Evolutionary conservation across 495 filamentous ascomycete species (phyloP).

Genomic region (Neurospora discreta): DNA sequence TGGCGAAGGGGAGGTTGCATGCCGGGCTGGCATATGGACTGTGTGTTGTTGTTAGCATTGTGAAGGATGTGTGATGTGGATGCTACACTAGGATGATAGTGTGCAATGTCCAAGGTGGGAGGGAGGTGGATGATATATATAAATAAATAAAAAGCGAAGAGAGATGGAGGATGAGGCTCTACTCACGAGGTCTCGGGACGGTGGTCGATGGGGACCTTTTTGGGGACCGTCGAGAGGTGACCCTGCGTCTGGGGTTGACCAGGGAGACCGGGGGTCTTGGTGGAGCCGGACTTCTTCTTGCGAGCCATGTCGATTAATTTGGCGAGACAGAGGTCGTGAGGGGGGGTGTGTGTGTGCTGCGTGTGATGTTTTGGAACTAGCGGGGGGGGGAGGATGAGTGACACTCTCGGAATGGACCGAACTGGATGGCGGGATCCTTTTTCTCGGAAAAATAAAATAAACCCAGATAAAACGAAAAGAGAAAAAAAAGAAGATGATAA

Average conservation of each 20-base stretch:
- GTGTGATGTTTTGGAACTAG: background rate
- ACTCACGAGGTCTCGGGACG: conserved; percentile 24
- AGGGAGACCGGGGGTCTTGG: background rate
- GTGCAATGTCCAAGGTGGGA: background rate
- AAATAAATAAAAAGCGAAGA: background rate
- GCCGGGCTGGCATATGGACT: conserved; percentile 22
- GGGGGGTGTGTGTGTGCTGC: background rate
- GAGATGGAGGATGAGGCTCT: background rate
- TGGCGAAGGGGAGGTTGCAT: conserved; percentile 22
- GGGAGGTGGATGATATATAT: background rate
- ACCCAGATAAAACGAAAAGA: background rate
- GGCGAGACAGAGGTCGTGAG: background rate
- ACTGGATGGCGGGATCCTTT: background rate
- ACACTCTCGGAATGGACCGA: background rate
- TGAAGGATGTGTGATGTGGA: background rate
- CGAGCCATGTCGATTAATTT: background rate
- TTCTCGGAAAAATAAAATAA: background rate
- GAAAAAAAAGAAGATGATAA: background rate
- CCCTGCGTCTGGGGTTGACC: background rate
- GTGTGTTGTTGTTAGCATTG: conserved; percentile 2
- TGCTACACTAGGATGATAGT: background rate
- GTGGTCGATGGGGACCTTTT: conserved; percentile 6
- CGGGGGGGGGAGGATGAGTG: background rate
- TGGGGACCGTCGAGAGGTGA: background rate
- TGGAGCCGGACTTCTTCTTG: background rate